These are phyloP conservation scores for Trichoderma semiorbis DNA, from an alignment of 2,329 filamentous ascomycete species.

Conservation along the genomic window DNA sequence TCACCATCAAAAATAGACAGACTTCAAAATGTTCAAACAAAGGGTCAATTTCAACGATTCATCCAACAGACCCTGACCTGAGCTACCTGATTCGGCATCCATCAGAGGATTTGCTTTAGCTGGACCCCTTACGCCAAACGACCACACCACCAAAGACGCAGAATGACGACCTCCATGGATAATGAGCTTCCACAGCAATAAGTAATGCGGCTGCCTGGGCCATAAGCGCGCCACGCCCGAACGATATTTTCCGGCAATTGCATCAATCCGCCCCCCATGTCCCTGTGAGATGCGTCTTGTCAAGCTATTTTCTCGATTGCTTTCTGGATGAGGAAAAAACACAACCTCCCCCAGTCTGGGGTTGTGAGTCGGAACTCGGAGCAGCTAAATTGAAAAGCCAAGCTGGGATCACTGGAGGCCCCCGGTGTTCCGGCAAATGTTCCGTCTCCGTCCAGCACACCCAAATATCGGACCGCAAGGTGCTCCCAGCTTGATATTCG, in stretches of 20 bases:
- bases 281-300: not conserved
- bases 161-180: not conserved
- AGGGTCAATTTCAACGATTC: not conserved
- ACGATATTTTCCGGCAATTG: not conserved
- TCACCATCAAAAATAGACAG: not conserved
- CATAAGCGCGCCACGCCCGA: not conserved
- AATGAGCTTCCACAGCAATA: not conserved
- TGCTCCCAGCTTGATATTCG: not conserved
- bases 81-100: not conserved
- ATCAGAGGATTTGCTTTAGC: not conserved
- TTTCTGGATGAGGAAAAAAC: not conserved
- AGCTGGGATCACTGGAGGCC: not conserved
- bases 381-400: not conserved
- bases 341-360: not conserved
- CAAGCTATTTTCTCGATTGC: not conserved
- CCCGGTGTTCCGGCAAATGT: not conserved
- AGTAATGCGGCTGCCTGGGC: not conserved
- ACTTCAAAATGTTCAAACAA: no score
- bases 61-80: not conserved
- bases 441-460: not conserved
- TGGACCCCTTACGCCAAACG: not conserved
- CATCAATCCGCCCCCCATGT: not conserved
- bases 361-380: not conserved
- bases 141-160: not conserved
- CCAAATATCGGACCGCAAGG: not conserved